Evolutionary conservation across 106 monocot genomes (phyloP), one percentile per base, ranked within the genome.

Genomic region (Dendrobium catenatum): DNA sequence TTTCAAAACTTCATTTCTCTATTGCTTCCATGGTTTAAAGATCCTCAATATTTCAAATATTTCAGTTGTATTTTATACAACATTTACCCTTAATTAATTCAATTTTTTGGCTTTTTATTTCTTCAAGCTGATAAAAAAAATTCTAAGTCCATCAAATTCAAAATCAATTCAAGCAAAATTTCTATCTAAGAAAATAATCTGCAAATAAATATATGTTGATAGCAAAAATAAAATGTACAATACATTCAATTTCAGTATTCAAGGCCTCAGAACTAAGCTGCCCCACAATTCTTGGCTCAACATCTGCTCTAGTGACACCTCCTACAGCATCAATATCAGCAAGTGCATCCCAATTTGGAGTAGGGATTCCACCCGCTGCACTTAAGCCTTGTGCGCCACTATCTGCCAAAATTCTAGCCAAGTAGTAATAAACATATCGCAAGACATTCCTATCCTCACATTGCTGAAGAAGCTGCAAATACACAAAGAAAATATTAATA

Each of bases 271-370:
- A 80, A 54, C 90, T 93, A 81, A 98, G 95, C 80, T 95, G 92
- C 19, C 80, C 85, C 55, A 95, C 91, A 75, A 98, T 93, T 81
- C 93, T 86, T 56, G 98, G 98, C 77, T 95, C 84, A 81, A 98
- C 98, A 90, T 98, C 98, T 72, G 98, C 95, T 86, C 95, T 88
- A 42, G 98, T 98, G 68, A 98, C 93, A 46, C 98, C 98, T 70
- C 98, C 98, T 79, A 85, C 91, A 84, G 95, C 91, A 93, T 98
- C 98, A 80, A 98, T 95, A 81, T 98, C 93, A 58, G 98, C 98
- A 84, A 98, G 98, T 81, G 91, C 95, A 91, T 98, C 98, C 98
- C 98, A 98, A 82, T 98, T 98, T 72, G 98, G 98, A 77, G 98
- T 98, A 5, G 98, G 98, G 49, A 98, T 98, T 77, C 98, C 98